Evolutionary conservation across 2,329 filamentous ascomycete species (phyloP).

Genomic region (Corynespora cassiicola): DNA sequence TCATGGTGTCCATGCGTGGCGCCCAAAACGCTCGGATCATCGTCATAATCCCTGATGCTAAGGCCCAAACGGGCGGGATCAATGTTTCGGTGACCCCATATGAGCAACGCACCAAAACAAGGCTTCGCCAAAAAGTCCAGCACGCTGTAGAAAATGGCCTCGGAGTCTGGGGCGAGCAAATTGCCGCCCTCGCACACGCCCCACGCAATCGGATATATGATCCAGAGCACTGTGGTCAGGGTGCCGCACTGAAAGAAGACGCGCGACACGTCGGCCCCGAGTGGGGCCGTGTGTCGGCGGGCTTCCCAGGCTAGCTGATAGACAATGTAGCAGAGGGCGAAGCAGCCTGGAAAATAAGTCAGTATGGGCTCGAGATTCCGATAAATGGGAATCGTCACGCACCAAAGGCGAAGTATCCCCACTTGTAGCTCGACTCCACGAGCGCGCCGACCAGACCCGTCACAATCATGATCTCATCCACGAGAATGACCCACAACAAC

Average conservation of each 20-base stretch:
- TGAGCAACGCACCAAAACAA: slow-evolving; percentile 65
- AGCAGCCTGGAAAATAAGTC: slow-evolving; percentile 33
- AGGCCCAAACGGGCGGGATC: slow-evolving; percentile 64
- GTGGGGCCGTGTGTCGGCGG: slow-evolving; percentile 60
- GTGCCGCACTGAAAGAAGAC: slow-evolving; percentile 64
- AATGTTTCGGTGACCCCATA: slow-evolving; percentile 69
- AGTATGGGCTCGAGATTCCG: background rate
- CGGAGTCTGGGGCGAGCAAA: slow-evolving; percentile 69
- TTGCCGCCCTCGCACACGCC: slow-evolving; percentile 70
- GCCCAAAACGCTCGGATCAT: slow-evolving; percentile 31
- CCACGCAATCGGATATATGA: slow-evolving; percentile 68
- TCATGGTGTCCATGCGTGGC: too few relatives aligned
- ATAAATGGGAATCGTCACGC: slow-evolving; percentile 7
- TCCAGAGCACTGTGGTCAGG: slow-evolving; percentile 67
- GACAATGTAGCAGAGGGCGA: slow-evolving; percentile 63
- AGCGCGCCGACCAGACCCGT: slow-evolving; percentile 71
- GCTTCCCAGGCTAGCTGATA: slow-evolving; percentile 66
- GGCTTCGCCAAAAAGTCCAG: slow-evolving; percentile 71
- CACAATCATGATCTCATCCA: slow-evolving; percentile 72
- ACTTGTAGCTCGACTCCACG: slow-evolving; percentile 69
- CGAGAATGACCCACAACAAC: slow-evolving; percentile 66
- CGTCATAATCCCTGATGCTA: slow-evolving; percentile 55
- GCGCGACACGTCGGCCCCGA: slow-evolving; percentile 61
- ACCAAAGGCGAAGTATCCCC: slow-evolving; percentile 69
- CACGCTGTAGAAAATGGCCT: slow-evolving; percentile 72